Base-by-base conservation (phyloP, 129 eudicot genomes). In the Tanacetum coccineum region DNA sequence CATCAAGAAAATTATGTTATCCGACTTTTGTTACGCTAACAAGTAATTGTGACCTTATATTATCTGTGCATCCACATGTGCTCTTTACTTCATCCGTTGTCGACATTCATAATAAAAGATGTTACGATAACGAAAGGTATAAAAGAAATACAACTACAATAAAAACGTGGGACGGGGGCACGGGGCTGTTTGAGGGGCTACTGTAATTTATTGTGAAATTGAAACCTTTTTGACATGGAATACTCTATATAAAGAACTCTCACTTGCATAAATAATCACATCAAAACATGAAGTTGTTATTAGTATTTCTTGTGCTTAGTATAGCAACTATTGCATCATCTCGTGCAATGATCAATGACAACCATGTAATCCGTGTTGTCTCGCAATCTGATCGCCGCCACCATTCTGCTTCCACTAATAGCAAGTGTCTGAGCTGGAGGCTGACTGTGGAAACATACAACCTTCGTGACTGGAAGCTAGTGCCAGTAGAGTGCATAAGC, bases 371-470 rank as follows among this genome's bases (percentile, higher is more conserved):
- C 72, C 50, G 62, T 9, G 50, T 67, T 15, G 39, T 67, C 62
- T 36, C 62, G 32, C 18, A 52, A 11, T 28, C 62, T 1, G 62
- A 26, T 58, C 17, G 21, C 18, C 17, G 14, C 6, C 36, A 15
- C 51, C 3, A 3, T 9, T 25, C 9, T 58, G 40, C 39, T 13
- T 25, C 42, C 26, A 13, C 13, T 13, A 30, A 52, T 6, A 8
- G 78, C 4, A 45, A 79, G 76, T 86, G 93, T 71, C 76, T 55
- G 47, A 86, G 93, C 73, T 86, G 88, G 88, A 83, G 80, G 4
- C 47, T 86, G 5, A 77, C 83, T 1, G 86, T 86, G 36, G 93
- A 86, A 57, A 65, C 83, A 13, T 36, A 80, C 80, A 82, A 82
- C 71, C 59, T 80, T 48, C 66, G 25, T 0, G 42, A 59, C 17